Evolutionary conservation across 345 rosid genomes (phyloP).

Genomic region (Gossypium herbaceum): DNA sequence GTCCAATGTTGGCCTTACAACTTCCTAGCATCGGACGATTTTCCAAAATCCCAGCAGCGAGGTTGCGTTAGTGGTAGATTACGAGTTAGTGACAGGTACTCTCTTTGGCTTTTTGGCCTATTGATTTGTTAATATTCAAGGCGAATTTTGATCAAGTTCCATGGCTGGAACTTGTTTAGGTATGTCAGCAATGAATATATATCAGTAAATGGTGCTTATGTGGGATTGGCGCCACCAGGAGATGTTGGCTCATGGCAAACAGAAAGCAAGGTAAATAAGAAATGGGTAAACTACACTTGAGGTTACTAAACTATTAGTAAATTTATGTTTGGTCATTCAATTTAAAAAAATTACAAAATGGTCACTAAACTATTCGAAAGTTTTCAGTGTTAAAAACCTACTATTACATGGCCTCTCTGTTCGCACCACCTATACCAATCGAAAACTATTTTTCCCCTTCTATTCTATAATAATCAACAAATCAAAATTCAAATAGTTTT

Average conservation of each 20-base stretch:
- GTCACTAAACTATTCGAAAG: too few relatives aligned
- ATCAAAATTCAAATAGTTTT: too few relatives aligned
- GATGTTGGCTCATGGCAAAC: conserved; percentile 81
- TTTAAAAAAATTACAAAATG: not conserved
- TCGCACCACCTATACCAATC: too few relatives aligned
- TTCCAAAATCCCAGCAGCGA: conserved; percentile 41
- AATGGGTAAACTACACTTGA: not conserved
- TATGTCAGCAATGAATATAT: conserved; percentile 27
- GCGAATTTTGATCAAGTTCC: not conserved
- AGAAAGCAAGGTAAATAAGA: conserved; percentile 52
- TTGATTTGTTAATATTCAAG: not conserved
- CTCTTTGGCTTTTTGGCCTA: conserved; percentile 10
- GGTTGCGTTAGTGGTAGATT: conserved; percentile 62
- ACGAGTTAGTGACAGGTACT: conserved; percentile 54
- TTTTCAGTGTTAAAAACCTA: too few relatives aligned
- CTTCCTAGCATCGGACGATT: conserved; percentile 73
- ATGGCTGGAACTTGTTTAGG: conserved; percentile 19
- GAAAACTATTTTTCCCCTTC: too few relatives aligned
- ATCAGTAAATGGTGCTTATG: conserved; percentile 51
- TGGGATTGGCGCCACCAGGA: conserved; percentile 79
- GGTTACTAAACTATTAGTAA: too few relatives aligned
- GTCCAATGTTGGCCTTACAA: conserved; percentile 75
- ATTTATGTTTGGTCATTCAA: not conserved
- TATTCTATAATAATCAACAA: too few relatives aligned
- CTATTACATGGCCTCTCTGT: too few relatives aligned